These are phyloP conservation scores for Waitea zeae DNA, from an alignment of 1,284 basidiomycete genomes.

Conservation along the genomic window DNA sequence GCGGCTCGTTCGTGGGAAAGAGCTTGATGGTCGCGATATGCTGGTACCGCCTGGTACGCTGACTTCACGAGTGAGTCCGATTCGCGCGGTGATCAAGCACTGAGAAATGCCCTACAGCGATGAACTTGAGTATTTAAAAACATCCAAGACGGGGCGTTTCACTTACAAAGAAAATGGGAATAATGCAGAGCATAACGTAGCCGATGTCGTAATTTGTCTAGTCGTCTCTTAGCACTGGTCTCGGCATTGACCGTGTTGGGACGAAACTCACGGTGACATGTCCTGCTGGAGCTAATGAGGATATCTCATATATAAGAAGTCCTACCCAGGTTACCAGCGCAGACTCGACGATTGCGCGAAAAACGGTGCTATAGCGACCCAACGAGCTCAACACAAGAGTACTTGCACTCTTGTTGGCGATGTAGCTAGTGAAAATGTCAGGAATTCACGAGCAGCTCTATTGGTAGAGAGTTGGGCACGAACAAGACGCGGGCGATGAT, in stretches of 20 bases:
- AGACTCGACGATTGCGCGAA: constrained; percentile 10
- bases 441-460: too few relatives aligned
- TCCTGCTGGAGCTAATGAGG: constrained; percentile 10
- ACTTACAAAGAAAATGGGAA: constrained; percentile 8
- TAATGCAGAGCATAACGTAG: constrained; percentile 6
- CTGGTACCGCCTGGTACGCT: too few relatives aligned
- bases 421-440: too few relatives aligned
- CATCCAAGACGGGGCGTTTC: not conserved
- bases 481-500: constrained; percentile 10
- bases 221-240: not conserved
- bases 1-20: too few relatives aligned
- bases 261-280: constrained; percentile 8
- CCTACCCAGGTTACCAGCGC: constrained; percentile 12
- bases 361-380: constrained; percentile 5
- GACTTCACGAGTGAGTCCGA: not conserved
- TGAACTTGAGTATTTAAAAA: not conserved
- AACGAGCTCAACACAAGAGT: not conserved
- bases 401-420: too few relatives aligned
- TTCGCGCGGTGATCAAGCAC: not conserved
- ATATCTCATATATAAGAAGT: constrained; percentile 10
- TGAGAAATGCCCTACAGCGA: not conserved
- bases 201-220: constrained; percentile 8
- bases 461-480: not conserved
- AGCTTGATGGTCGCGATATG: too few relatives aligned
- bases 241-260: not conserved